Evolutionary conservation across 805 yeast genomes (phyloP).

Genomic region (Cyberlindnera galapagoensis): DNA sequence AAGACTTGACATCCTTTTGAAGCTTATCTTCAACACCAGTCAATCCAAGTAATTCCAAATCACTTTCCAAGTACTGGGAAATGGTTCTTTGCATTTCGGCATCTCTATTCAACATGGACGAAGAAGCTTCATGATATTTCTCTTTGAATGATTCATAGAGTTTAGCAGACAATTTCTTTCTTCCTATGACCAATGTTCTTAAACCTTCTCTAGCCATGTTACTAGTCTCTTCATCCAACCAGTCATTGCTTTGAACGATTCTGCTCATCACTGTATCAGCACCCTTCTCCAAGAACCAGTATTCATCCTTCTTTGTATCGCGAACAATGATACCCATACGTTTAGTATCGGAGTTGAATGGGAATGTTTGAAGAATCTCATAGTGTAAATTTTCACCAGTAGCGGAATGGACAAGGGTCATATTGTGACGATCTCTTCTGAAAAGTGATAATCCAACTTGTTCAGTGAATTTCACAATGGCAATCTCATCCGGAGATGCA

Average conservation of each 20-base stretch:
- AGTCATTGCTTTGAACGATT: constrained; percentile 81
- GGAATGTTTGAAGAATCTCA: constrained; percentile 78
- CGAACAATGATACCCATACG: constrained; percentile 88
- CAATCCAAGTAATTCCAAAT: constrained; percentile 79
- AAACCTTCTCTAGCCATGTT: constrained; percentile 98
- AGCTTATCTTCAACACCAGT: constrained; percentile 97
- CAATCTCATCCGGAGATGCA: constrained; percentile 97
- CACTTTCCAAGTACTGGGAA: constrained; percentile 65
- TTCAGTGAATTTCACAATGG: constrained; percentile 90
- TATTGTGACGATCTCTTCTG: constrained; percentile 74
- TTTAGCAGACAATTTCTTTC: constrained; percentile 55
- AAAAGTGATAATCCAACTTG: constrained; percentile 73
- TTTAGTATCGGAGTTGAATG: constrained; percentile 92
- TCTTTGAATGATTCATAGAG: constrained; percentile 56
- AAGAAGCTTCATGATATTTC: constrained; percentile 64
- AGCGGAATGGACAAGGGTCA: constrained; percentile 59
- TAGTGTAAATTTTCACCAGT: constrained; percentile 46
- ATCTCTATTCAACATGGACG: constrained; percentile 79
- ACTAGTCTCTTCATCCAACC: constrained; percentile 96
- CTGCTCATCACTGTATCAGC: constrained; percentile 92
- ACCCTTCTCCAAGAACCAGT: constrained; percentile 88
- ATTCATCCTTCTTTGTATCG: constrained; percentile 56
- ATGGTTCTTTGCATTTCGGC: constrained; percentile 63
- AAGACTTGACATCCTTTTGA: constrained; percentile 85
- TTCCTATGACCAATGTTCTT: constrained; percentile 90